Evolutionary conservation across 1,139 yeast genomes (phyloP), one percentile per base, ranked within the genome.

Genomic region (Saccharomyces hybrid): DNA sequence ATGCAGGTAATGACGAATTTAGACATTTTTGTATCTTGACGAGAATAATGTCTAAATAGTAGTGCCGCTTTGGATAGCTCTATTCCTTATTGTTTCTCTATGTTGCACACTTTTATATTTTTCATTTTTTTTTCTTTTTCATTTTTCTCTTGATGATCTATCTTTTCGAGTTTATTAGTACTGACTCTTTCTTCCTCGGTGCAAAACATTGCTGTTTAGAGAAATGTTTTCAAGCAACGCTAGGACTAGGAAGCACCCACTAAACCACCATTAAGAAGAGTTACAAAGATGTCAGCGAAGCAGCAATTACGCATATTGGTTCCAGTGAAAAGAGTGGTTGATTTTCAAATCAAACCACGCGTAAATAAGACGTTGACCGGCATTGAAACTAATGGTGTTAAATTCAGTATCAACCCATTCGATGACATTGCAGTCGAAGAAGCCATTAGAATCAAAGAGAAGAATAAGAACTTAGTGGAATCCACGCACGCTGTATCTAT

Each of bases 401-500:
- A 91, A 75, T 90, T 86, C 78, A 83, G 91, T 68, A 89, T 93
- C 72, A 93, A 93, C 71, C 99, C 99, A 54, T 93, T 93, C 73
- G 95, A 96, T 74, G 99, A 93, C 73, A 93, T 93, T 69, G 99
- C 99, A 34, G 77, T 83, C 54, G 99, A 93, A 73, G 99, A 93
- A 72, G 95, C 98, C 2, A 77, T 91, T 51, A 80, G 86, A 64
- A 78, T 93, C 62, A 83, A 81, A 65, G 93, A 88, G 65, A 77
- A 77, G 50, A 72, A 84, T 69, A 84, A 86, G 66, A 84, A 73
- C n/a, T 72, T 81, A 50, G 96, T 90, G 29, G 96, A 89, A 61
- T 75, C 77, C 53, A 85, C 93, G 60, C 97, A 91, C 69, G 96
- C 96, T 7, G 97, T 93, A 26, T 85, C 97, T 8, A 88, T 93